phyloP scores from a whole-genome alignment of 2,329 filamentous ascomycete species.

The Colletotrichum caudatum region DNA sequence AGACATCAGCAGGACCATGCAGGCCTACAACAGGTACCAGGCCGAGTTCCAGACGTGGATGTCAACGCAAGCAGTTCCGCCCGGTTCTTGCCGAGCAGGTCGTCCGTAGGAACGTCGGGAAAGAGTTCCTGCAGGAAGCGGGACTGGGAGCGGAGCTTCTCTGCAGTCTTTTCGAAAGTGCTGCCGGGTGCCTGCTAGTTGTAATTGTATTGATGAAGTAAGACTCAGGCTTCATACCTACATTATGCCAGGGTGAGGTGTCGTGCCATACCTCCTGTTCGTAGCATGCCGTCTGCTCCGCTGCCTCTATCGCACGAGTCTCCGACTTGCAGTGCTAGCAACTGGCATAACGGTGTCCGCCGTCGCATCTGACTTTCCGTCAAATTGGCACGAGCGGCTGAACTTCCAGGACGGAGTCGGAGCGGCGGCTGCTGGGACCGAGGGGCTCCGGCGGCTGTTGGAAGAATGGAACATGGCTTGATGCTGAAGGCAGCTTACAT shows the following conservation, averaged over 20 bases:
- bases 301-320: slow-evolving; percentile 48
- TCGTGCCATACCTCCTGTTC: slow-evolving; percentile 45
- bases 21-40: slow-evolving; percentile 51
- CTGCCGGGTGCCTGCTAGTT: slow-evolving; percentile 35
- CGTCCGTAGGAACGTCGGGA: slow-evolving; percentile 38
- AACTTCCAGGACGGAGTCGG: slow-evolving; percentile 32
- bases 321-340: slow-evolving; percentile 51
- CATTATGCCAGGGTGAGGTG: neutral
- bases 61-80: slow-evolving; percentile 43
- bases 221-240: too few relatives aligned
- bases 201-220: neutral
- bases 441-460: slow-evolving; percentile 29
- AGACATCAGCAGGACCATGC: slow-evolving; percentile 48
- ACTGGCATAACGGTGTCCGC: slow-evolving; percentile 52
- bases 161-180: slow-evolving; percentile 46
- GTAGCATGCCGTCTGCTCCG: slow-evolving; percentile 49
- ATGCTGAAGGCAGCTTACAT: neutral
- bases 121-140: slow-evolving; percentile 45
- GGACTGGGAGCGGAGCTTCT: slow-evolving; percentile 45
- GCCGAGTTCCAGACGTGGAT: slow-evolving; percentile 50
- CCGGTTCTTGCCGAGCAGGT: slow-evolving; percentile 44
- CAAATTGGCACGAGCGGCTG: slow-evolving; percentile 48
- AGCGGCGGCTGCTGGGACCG: slow-evolving; percentile 5
- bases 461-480: slow-evolving; percentile 39
- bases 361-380: slow-evolving; percentile 55